These are phyloP conservation scores for Hymenoscyphus linearis DNA, from an alignment of 2,329 filamentous ascomycete species.

Conservation along the genomic window DNA sequence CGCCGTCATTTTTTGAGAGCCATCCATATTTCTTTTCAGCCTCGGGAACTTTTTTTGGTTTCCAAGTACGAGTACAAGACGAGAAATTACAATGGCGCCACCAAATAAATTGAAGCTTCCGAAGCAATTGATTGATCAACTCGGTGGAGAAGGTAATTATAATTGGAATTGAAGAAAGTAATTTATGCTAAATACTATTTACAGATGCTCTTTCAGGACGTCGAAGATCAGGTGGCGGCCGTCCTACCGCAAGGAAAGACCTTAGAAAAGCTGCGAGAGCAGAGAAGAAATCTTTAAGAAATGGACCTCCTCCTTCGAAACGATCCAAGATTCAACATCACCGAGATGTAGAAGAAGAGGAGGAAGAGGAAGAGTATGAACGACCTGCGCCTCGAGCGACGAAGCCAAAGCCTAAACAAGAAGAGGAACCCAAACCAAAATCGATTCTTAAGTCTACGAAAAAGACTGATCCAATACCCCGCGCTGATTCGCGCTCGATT, in stretches of 20 bases:
- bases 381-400: not conserved
- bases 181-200: slow-evolving; percentile 6
- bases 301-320: slow-evolving; percentile 26
- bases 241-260: slow-evolving; percentile 29
- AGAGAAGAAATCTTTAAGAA: slow-evolving; percentile 28
- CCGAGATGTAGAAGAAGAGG: not conserved
- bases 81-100: slow-evolving; percentile 20
- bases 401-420: slow-evolving; percentile 3
- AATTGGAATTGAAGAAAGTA: not conserved
- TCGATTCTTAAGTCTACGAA: slow-evolving; percentile 28
- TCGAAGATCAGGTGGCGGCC: slow-evolving; percentile 10
- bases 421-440: slow-evolving; percentile 20
- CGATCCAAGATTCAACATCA: slow-evolving; percentile 22
- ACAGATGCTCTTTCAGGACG: slow-evolving; percentile 21
- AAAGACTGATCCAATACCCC: slow-evolving; percentile 15
- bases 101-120: slow-evolving; percentile 39
- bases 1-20: not conserved
- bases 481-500: slow-evolving; percentile 8
- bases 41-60: not conserved
- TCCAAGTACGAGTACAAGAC: not conserved
- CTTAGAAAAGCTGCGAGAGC: slow-evolving; percentile 29
- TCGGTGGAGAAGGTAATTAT: slow-evolving; percentile 34
- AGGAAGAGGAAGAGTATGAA: slow-evolving; percentile 5
- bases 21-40: slow-evolving; percentile 9
- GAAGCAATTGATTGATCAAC: slow-evolving; percentile 39